These are phyloP conservation scores for Trametes cubensis DNA, from an alignment of 768 basidiomycete genomes.

Conservation along the genomic window DNA sequence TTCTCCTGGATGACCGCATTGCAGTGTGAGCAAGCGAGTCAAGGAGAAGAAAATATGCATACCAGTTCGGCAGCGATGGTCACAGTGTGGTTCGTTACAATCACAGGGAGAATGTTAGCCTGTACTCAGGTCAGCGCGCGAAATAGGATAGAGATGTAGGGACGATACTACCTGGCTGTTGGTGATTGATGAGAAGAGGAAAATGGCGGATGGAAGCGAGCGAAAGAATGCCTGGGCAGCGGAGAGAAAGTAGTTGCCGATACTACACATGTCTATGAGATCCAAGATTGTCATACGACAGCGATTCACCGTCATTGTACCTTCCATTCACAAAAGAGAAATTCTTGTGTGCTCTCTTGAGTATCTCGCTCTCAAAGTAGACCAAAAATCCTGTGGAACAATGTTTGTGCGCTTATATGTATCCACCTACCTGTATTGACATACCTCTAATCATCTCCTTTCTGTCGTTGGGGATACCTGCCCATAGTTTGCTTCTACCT, in stretches of 20 bases:
- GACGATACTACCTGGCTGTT: conserved; percentile 59
- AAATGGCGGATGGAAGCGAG: conserved; percentile 63
- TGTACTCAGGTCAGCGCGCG: conserved; percentile 29
- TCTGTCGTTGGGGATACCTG: conserved; percentile 83
- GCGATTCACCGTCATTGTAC: conserved; percentile 40
- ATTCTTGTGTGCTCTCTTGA: conserved; percentile 89
- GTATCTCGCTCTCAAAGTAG: conserved; percentile 84
- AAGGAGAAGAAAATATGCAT: conserved; percentile 26
- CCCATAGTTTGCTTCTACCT: conserved; percentile 80
- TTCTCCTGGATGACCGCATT: conserved; percentile 54
- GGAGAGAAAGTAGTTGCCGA: conserved; percentile 91
- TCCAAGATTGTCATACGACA: neutral
- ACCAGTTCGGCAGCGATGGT: conserved; percentile 91
- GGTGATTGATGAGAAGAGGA: conserved; percentile 34
- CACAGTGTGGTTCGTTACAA: conserved; percentile 94
- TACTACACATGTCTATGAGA: conserved; percentile 42
- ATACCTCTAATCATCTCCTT: conserved; percentile 90
- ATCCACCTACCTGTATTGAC: neutral
- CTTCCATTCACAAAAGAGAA: conserved; percentile 94
- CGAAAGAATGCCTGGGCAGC: conserved; percentile 90
- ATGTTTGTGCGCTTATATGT: neutral
- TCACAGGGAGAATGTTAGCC: conserved; percentile 85
- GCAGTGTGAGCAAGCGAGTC: neutral
- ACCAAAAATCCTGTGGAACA: conserved; percentile 80
- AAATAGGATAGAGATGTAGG: neutral